Evolutionary conservation across 2,329 filamentous ascomycete species (phyloP), one percentile per base, ranked within the genome.

Genomic region (Colletotrichum eremochloae): DNA sequence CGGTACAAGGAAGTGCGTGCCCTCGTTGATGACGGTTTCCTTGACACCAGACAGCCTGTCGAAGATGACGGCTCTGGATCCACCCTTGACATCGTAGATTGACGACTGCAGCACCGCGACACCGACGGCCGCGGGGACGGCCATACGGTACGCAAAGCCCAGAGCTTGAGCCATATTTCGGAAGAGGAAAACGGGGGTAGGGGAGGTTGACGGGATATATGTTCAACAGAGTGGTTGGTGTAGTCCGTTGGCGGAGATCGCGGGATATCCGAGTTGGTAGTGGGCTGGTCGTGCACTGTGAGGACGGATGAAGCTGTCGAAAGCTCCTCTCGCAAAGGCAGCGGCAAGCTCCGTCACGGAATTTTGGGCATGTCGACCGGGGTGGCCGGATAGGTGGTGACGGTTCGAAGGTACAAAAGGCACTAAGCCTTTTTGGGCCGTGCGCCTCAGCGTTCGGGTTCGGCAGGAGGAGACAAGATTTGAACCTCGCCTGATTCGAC

Each of bases 41-140:
- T 97, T 96, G 76, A 99, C 96, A 86, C 96, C 96, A 63, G 91
- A 89, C 77, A 98, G 76, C 75, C 96, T 89, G 87, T 99, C 97
- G 87, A 99, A 99, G 86, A 99, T 99, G 85, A 99, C 95, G 74
- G 96, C 96, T 80, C 96, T 91, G 75, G 92, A 93, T 78, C 96
- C 96, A 81, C 96, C 96, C 82, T 94, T 95, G 81, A 99, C 96
- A 84, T 99, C 96, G 91, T 98, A 99, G 75, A 99, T 90, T 71
- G 95, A 94, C 76, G 94, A 89, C 82, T 95, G 92, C 76, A 90
- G 85, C 73, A 96, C 79, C 68, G 90, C 88, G 77, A 90, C 85
- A 77, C 88, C 94, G 76, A 93, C 82, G 73, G 93, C 90, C 69
- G 90, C 87, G 58, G 96, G 95, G 66, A 98, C 84, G 75, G 93